Base-by-base conservation (phyloP, 331 rosid species). In the Phaseolus coccineus region DNA sequence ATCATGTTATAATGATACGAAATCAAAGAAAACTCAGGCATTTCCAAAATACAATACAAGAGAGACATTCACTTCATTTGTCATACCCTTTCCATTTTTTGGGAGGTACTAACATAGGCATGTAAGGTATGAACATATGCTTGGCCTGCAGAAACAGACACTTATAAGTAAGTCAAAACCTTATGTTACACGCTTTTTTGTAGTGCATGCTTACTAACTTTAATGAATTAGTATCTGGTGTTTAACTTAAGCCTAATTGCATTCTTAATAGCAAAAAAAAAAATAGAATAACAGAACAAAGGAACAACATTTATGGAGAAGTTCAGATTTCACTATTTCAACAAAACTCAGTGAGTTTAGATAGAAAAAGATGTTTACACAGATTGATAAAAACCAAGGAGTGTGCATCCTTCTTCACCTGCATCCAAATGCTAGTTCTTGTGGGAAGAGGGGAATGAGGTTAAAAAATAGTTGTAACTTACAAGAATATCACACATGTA, bases 91-190 rank as follows among this genome's bases (percentile, higher is more conserved):
- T 91, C 97, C 97, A 91, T 77, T 78, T 89, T 86, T 84, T 93
- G 14, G 97, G 97, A 80, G 96, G 97, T 78, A 93, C 83, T 82
- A 91, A 79, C 97, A 93, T 91, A 58, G 97, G 97, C 86, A 93
- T 85, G 85, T 87, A 91, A 77, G 94, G 97, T 80, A 93, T 87
- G 61, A 91, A 85, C 90, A 89, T 89, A 82, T 89, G 93, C 76
- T 89, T 93, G 69, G 90, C 94, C 94, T 93, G 94, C 88, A 72
- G 8, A 37, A 63, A 70, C 77, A 31, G 30, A 53, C 83, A 81
- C 35, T 22, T 28, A 57, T 59, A 5, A 66, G 82, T 69, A 61
- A 46, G 65, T 50, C 80, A 78, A 84, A 71, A 65, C 71, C 69
- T 64, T 27, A 42, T 24, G 48, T 15, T 42, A 62, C 71, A 8